These are phyloP conservation scores for Alnus glutinosa DNA, from an alignment of 306 rosid species.

Conservation along the genomic window DNA sequence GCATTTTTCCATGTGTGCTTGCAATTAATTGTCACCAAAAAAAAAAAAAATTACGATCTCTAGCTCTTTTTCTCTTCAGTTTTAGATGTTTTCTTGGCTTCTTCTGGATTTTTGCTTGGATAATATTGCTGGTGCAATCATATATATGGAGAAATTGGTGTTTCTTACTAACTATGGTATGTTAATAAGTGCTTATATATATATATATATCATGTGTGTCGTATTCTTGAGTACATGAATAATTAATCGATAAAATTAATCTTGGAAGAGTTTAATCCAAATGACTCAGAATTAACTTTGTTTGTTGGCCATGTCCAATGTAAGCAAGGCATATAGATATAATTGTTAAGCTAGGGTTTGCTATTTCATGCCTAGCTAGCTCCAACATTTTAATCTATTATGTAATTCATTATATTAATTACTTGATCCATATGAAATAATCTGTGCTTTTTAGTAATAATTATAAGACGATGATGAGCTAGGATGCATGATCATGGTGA, in stretches of 20 bases:
- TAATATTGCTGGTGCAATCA: not conserved
- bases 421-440: not conserved
- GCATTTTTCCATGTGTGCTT: not conserved
- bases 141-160: not conserved
- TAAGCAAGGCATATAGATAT: not conserved
- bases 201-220: not conserved
- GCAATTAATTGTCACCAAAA: not conserved
- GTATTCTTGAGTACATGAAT: not conserved
- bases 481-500: not conserved
- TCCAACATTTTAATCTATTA: not conserved
- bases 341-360: constrained; percentile 8
- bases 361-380: not conserved
- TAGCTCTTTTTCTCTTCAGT: not conserved
- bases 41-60: not conserved
- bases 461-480: not conserved
- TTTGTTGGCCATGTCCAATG: not conserved
- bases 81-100: not conserved
- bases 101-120: not conserved
- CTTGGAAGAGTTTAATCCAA: not conserved
- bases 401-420: not conserved
- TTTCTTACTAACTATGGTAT: not conserved
- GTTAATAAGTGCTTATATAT: not conserved
- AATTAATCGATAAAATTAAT: not conserved
- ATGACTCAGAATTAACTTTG: not conserved
- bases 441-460: not conserved